Evolutionary conservation across 768 basidiomycete species (phyloP).

Genomic region (Phanerodontia chrysosporium): DNA sequence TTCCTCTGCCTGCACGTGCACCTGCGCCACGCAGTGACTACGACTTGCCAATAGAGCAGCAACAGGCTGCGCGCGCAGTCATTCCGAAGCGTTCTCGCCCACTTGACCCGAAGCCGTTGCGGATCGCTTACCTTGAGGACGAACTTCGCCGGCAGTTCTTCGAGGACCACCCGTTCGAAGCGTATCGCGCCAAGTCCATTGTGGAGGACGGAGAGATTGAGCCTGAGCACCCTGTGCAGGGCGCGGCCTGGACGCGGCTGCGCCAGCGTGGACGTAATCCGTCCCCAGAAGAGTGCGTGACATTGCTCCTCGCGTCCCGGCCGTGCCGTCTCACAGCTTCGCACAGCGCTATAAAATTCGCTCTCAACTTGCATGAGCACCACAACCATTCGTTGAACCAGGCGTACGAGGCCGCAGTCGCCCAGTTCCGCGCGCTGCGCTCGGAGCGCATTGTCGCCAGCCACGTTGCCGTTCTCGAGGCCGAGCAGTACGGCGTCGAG

Average conservation of each 20-base stretch:
- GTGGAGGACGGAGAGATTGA: slow-evolving; percentile 65
- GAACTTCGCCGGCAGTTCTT: slow-evolving; percentile 87
- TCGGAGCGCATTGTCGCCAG: slow-evolving; percentile 79
- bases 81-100: slow-evolving; percentile 18
- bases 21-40: slow-evolving; percentile 54
- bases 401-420: slow-evolving; percentile 76
- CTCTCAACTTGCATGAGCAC: slow-evolving; percentile 68
- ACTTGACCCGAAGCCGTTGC: slow-evolving; percentile 35
- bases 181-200: slow-evolving; percentile 74
- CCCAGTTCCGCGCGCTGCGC: slow-evolving; percentile 85
- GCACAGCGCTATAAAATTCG: slow-evolving; percentile 73
- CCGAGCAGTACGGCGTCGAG: slow-evolving; percentile 64
- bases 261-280: slow-evolving; percentile 82
- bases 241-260: slow-evolving; percentile 70
- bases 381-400: slow-evolving; percentile 63
- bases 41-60: slow-evolving; percentile 33
- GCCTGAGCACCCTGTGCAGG: slow-evolving; percentile 52
- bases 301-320: slow-evolving; percentile 12
- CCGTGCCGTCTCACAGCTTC: background rate
- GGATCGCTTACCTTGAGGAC: slow-evolving; percentile 81
- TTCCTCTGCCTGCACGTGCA: slow-evolving; percentile 75
- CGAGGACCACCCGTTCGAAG: slow-evolving; percentile 93
- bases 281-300: slow-evolving; percentile 82
- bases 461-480: slow-evolving; percentile 75
- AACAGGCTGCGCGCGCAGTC: slow-evolving; percentile 6